Conservation (phyloP, 306 rosid species). For the Clitoria ternatea region DNA sequence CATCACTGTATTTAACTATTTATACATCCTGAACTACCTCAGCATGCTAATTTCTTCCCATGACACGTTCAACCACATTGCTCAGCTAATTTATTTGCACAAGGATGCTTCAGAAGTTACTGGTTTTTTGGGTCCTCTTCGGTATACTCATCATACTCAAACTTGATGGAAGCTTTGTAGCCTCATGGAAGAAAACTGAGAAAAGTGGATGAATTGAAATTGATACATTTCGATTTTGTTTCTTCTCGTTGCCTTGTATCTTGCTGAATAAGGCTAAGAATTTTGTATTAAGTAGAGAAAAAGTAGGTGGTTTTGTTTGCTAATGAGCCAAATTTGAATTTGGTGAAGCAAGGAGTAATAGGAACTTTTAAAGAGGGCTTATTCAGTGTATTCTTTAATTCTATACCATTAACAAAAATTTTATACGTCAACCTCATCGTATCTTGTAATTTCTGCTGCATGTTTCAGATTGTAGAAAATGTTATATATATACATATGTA, state of each 20-base stretch:
- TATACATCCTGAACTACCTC: conserved; percentile 24
- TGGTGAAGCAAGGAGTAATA: background rate
- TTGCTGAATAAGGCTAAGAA: background rate
- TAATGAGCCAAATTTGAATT: conserved; percentile 4
- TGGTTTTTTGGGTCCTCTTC: background rate
- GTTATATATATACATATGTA: background rate
- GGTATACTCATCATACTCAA: background rate
- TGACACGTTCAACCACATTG: background rate
- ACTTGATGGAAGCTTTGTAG: background rate
- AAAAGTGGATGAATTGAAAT: background rate
- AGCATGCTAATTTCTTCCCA: background rate
- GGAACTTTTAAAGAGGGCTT: background rate
- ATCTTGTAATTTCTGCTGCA: background rate
- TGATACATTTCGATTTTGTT: background rate
- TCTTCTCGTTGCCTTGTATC: background rate
- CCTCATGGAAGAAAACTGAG: background rate
- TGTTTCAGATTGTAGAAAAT: background rate
- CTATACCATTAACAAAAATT: background rate
- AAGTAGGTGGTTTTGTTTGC: conserved; percentile 12
- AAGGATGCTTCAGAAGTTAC: conserved; percentile 4
- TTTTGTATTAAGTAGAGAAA: background rate
- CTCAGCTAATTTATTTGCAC: background rate
- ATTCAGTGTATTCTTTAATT: background rate
- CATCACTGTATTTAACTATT: conserved; percentile 32
- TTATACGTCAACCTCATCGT: background rate